A percentile compares a stretch with the other conserved stretches of the same genome.
These are phyloP conservation scores for Taphrina flavorubra DNA, from an alignment of 1,139 yeast species.

Conservation along the genomic window DNA sequence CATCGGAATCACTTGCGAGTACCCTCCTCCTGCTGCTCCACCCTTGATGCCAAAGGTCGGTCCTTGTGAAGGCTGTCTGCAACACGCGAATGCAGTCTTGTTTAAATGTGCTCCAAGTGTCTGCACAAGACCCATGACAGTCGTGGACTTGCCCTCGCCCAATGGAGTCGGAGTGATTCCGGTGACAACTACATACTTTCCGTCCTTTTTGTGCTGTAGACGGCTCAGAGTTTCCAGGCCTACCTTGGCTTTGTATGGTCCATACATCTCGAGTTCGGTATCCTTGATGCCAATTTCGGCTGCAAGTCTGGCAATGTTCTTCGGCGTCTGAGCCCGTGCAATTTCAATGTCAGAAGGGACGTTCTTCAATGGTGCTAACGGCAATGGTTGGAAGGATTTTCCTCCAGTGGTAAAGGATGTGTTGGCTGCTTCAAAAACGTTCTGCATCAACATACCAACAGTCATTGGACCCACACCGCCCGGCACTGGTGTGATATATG, in stretches of 20 bases:
- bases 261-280: constrained; percentile 86
- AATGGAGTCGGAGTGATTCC: constrained; percentile 99
- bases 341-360: constrained; percentile 95
- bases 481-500: constrained; percentile 91
- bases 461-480: constrained; percentile 99
- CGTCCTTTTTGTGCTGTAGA: constrained; percentile 69
- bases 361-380: constrained; percentile 69
- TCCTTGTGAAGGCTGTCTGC: constrained; percentile 98
- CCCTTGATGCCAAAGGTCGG: constrained; percentile 91
- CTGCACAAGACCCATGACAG: constrained; percentile 95
- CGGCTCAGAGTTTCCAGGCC: constrained; percentile 75
- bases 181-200: constrained; percentile 89
- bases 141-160: constrained; percentile 98
- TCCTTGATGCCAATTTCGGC: constrained; percentile 81
- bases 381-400: constrained; percentile 60
- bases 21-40: constrained; percentile 99
- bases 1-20: constrained; percentile 98
- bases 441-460: constrained; percentile 90
- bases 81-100: constrained; percentile 89
- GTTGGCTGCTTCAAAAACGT: constrained; percentile 83
- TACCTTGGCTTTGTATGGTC: constrained; percentile 91
- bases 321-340: constrained; percentile 87
- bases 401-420: constrained; percentile 49
- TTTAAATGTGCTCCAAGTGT: constrained; percentile 92
- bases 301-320: constrained; percentile 81